Evolutionary conservation across 208 protist species (phyloP).

Genomic region (Endotrypanum monterogeii): DNA sequence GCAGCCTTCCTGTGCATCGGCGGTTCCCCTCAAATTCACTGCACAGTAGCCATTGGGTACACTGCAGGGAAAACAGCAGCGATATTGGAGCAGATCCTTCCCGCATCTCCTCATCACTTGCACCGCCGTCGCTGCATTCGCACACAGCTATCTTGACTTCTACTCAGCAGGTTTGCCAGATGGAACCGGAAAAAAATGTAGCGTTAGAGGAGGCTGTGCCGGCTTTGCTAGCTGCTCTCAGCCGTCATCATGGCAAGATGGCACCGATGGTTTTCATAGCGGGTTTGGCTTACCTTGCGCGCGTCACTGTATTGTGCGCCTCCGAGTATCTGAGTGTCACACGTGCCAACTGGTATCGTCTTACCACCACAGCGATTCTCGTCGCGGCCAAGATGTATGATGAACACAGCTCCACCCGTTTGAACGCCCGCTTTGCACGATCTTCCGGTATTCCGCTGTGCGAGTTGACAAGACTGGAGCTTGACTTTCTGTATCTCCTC

Average conservation of each 20-base stretch:
- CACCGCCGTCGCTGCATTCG: neutral
- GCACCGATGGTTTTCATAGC: conserved; percentile 81
- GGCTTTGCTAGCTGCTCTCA: conserved; percentile 21
- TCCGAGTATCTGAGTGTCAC: conserved; percentile 62
- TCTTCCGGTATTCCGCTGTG: conserved; percentile 59
- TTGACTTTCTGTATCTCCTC: conserved; percentile 85
- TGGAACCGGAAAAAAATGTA: conserved; percentile 4
- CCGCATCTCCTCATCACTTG: neutral
- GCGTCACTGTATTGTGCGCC: conserved; percentile 50
- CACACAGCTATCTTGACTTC: conserved; percentile 15
- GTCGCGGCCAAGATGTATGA: conserved; percentile 90
- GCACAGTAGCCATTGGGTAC: conserved; percentile 11
- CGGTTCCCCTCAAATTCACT: conserved; percentile 8
- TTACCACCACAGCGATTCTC: conserved; percentile 69
- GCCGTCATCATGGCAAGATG: conserved; percentile 32
- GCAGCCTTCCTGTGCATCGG: conserved; percentile 8
- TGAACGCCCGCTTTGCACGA: conserved; percentile 64
- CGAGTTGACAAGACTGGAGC: conserved; percentile 70
- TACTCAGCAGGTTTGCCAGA: conserved; percentile 9
- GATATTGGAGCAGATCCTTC: neutral
- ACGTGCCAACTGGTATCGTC: conserved; percentile 74
- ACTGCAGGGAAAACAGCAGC: conserved; percentile 1
- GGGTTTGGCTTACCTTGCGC: conserved; percentile 77
- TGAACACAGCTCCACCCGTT: conserved; percentile 46
- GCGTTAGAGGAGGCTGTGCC: conserved; percentile 23